phyloP scores from a whole-genome alignment of 352 stramenopile species.

The Peronospora belbahrii region DNA sequence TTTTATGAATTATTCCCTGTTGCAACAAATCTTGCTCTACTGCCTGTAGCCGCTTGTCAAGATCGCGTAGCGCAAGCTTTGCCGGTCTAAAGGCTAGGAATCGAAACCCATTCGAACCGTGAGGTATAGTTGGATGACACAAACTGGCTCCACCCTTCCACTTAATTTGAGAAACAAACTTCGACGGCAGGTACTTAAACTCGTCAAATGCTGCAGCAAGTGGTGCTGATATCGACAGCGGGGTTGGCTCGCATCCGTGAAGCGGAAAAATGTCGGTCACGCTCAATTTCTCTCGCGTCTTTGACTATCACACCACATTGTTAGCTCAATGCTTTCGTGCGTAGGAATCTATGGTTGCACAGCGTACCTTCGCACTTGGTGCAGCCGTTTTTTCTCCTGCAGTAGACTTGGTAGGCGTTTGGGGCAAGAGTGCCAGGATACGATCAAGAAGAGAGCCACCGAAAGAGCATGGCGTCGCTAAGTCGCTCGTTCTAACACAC shows the following conservation, averaged over 20 bases:
- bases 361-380: conserved; percentile 11
- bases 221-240: conserved; percentile 18
- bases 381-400: conserved; percentile 10
- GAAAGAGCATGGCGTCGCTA: conserved; percentile 57
- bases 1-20: conserved; percentile 40
- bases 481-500: conserved; percentile 43
- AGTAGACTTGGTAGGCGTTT: conserved; percentile 24
- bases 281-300: conserved; percentile 32
- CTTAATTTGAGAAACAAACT: conserved; percentile 50
- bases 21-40: conserved; percentile 48
- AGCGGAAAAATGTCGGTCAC: conserved; percentile 66
- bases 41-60: conserved; percentile 58
- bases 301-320: conserved; percentile 1
- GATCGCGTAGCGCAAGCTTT: conserved; percentile 59
- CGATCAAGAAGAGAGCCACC: conserved; percentile 60
- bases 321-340: neutral
- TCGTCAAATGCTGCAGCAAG: conserved; percentile 4
- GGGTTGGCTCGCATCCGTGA: conserved; percentile 50
- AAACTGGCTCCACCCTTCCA: conserved; percentile 66
- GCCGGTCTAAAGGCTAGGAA: conserved; percentile 53
- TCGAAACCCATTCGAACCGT: conserved; percentile 47
- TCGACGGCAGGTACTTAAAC: conserved; percentile 30
- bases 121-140: conserved; percentile 42
- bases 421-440: conserved; percentile 53
- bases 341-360: neutral